Evolutionary conservation across 306 rosid species (phyloP), one percentile per base, ranked within the genome.

Genomic region (Castanea mollissima): DNA sequence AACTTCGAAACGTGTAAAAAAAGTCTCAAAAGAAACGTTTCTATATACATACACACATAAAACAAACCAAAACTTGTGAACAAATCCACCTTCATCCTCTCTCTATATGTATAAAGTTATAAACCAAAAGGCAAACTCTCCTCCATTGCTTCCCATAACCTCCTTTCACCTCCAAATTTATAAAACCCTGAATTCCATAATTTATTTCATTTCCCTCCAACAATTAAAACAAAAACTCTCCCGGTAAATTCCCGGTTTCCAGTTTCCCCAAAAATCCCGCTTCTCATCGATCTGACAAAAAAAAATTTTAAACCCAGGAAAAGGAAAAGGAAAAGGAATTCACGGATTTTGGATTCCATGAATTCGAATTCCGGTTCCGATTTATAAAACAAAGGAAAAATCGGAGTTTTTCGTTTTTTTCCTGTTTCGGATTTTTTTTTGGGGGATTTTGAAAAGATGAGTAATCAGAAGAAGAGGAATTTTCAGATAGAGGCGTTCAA

Each of bases 401-500:
- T 20, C 41, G 64, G 74, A 35, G 34, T 59, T 23, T 86, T 72
- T 38, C 8, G 8, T 35, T 38, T 8, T 41, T 8, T 41, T 41
- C 46, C 11, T 41, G 46, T 41, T 38, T 41, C 46, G 11, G 46
- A 41, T 41, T 41, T 38, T 29, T 34, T 34, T 41, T 41, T 38
- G 2, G 46, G 11, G 35, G 31, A 25, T 63, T 74, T 80, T 18
- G 69, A 76, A 55, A 83, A 84, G 77, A 94, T 92, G 98, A 94
- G 97, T 85, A 91, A 86, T 56, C 98, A 92, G 91, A 94, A 88
- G 90, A 94, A 88, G 89, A 87, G 92, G 85, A 91, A 91, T 89
- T 94, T 94, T 62, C 98, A 92, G 89, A 94, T 94, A 71, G 98
- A 94, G 82, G 97, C 98, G 68, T 94, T 94, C 69, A 94, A 92